Base-by-base conservation (phyloP, 345 rosid species). In the Boechera stricta region DNA sequence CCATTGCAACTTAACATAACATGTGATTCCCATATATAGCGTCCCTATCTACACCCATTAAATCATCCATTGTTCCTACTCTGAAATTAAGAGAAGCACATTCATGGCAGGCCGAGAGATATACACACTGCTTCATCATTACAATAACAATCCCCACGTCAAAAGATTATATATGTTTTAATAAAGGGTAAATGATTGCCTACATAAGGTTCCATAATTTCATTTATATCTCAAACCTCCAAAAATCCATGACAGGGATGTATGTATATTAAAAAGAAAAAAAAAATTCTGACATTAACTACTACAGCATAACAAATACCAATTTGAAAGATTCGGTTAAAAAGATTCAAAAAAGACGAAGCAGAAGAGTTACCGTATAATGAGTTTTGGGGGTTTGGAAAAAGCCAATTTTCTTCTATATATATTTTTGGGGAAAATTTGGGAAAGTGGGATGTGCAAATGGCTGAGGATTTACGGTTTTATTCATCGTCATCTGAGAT, bases 401-500 rank as follows among this genome's bases (percentile, higher is more conserved):
- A 53, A 57, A 58, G 69, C 56, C 68, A 61, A 51, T 10, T 64
- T 45, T 64, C 47, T 68, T 76, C 56, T 69, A 69, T 69, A 76
- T 64, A 28, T 28, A 28, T 51, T 55, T 84, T 12, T 5, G 42
- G 42, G 35, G 26, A 8, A 13, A 44, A 41, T 39, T 39, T 38
- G 33, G 52, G 56, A 42, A 54, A 77, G 33, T 53, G 65, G 65
- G 71, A 62, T 77, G 58, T 62, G 80, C 71, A 63, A 38, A 69
- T 62, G 65, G 65, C 58, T 53, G 63, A 18, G 12, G 56, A 28
- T 33, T 62, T 26, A 26, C 32, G 62, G 72, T 26, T 33, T 52
- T 90, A 87, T 72, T 90, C 89, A 24, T 86, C 91, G 24, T 93
- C 98, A 39, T 86, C 94, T 5, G 79, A 49, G 77, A 92, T 67